phyloP scores from a whole-genome alignment of 257 asterid genomes.

The Asclepias syriaca region DNA sequence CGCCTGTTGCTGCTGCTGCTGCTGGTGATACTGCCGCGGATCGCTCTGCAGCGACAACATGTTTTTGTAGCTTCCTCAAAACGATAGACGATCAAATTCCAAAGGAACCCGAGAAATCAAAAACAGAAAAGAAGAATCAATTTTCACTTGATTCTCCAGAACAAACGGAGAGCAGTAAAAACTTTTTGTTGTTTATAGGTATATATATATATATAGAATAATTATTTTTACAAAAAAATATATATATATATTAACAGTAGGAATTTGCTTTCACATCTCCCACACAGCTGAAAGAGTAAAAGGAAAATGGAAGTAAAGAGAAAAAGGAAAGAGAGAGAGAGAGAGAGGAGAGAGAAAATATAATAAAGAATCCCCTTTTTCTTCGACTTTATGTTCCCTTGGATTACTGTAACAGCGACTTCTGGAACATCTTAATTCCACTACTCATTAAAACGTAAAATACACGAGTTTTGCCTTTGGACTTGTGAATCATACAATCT shows the following conservation, averaged over 20 bases:
- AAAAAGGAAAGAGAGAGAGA: background rate
- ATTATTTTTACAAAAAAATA: too few relatives aligned
- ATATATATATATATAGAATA: too few relatives aligned
- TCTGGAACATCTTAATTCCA: background rate
- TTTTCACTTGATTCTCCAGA: background rate
- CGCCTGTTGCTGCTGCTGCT: slow-evolving; percentile 41
- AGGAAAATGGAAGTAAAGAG: too few relatives aligned
- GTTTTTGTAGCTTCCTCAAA: background rate
- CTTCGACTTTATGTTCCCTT: background rate
- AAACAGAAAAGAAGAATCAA: background rate
- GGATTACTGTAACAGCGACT: slow-evolving; percentile 5
- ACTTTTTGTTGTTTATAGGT: background rate
- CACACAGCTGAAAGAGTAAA: background rate
- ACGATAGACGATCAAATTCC: background rate
- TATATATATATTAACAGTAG: background rate
- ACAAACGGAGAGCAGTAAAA: background rate
- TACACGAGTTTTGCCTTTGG: too few relatives aligned
- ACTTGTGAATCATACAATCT: too few relatives aligned
- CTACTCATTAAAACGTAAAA: background rate
- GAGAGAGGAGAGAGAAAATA: background rate
- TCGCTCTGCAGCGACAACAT: slow-evolving; percentile 96
- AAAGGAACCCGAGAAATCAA: background rate
- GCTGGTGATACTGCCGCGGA: slow-evolving; percentile 60
- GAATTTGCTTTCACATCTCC: background rate
- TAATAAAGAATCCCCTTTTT: slow-evolving; percentile 1